These are phyloP conservation scores for Xylariaceae sp. DNA, from an alignment of 2,329 filamentous ascomycete species.

Conservation along the genomic window DNA sequence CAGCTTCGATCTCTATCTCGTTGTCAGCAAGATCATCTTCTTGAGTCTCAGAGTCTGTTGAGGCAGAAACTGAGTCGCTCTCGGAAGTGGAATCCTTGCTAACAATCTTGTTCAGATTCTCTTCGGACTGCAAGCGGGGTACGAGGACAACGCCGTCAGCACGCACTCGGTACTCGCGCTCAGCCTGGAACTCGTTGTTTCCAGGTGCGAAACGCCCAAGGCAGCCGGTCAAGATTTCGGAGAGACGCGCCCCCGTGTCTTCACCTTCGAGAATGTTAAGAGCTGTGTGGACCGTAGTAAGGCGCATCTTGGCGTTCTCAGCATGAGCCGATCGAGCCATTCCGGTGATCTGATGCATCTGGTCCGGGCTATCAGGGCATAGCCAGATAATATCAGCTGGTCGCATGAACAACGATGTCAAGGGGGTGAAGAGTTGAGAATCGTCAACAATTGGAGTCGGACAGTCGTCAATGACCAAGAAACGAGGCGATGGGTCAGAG, in stretches of 20 bases:
- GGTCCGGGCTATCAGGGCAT: constrained; percentile 7
- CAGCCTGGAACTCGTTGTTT: background rate
- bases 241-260: background rate
- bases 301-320: constrained; percentile 17
- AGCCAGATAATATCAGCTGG: constrained; percentile 15
- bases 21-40: background rate
- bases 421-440: constrained; percentile 1
- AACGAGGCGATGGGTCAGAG: background rate
- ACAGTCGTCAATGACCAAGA: constrained; percentile 11
- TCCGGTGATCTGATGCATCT: constrained; percentile 20
- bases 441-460: constrained; percentile 8
- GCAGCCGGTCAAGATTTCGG: background rate
- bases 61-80: background rate
- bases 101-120: constrained; percentile 15
- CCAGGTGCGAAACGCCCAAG: background rate
- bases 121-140: constrained; percentile 17
- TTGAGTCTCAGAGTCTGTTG: background rate
- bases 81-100: background rate
- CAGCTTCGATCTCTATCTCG: constrained; percentile 11
- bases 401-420: constrained; percentile 8
- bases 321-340: constrained; percentile 22
- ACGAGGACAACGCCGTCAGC: constrained; percentile 10
- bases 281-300: constrained; percentile 17
- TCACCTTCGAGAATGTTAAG: background rate
- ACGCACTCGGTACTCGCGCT: constrained; percentile 18